Percentiles rank a stretch among this genome's conserved stretches.
These are phyloP conservation scores for Thalassiosira exigua DNA, from an alignment of 352 stramenopile species.

Conservation along the genomic window DNA sequence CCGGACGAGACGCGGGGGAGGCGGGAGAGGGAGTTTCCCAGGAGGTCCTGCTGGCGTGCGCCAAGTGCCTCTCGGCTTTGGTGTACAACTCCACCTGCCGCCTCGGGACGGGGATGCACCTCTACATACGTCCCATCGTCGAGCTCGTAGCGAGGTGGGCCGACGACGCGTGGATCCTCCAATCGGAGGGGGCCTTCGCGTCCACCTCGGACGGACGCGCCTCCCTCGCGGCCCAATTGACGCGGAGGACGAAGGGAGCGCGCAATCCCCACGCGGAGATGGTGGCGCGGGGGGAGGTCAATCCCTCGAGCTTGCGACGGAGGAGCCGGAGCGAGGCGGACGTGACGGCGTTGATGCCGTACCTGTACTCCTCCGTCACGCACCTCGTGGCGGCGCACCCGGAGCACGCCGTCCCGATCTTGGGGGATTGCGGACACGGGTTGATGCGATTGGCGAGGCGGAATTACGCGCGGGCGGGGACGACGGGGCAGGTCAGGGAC, in stretches of 20 bases:
- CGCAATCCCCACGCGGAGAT: conserved; percentile 19
- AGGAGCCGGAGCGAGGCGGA: conserved; percentile 39
- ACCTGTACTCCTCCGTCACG: conserved; percentile 63
- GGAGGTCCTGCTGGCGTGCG: conserved; percentile 33
- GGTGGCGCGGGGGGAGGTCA: background rate
- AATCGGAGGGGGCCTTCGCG: conserved; percentile 38
- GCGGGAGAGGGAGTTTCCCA: conserved; percentile 28
- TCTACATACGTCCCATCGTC: conserved; percentile 61
- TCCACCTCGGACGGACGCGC: conserved; percentile 27
- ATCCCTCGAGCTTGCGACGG: background rate
- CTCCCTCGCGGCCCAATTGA: background rate
- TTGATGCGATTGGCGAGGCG: conserved; percentile 67
- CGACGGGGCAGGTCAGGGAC: conserved; percentile 46
- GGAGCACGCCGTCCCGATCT: conserved; percentile 65
- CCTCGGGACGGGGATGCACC: conserved; percentile 61
- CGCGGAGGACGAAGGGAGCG: background rate
- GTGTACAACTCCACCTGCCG: conserved; percentile 52
- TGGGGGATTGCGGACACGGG: conserved; percentile 58
- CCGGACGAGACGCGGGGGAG: background rate
- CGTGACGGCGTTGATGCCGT: conserved; percentile 51
- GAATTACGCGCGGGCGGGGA: conserved; percentile 49
- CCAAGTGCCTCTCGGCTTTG: conserved; percentile 51
- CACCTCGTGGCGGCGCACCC: conserved; percentile 72
- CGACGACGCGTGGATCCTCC: conserved; percentile 38
- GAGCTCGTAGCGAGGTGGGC: conserved; percentile 57